Conservation (phyloP, 2,329 filamentous ascomycete genomes). For the Aplosporella prunicola region DNA sequence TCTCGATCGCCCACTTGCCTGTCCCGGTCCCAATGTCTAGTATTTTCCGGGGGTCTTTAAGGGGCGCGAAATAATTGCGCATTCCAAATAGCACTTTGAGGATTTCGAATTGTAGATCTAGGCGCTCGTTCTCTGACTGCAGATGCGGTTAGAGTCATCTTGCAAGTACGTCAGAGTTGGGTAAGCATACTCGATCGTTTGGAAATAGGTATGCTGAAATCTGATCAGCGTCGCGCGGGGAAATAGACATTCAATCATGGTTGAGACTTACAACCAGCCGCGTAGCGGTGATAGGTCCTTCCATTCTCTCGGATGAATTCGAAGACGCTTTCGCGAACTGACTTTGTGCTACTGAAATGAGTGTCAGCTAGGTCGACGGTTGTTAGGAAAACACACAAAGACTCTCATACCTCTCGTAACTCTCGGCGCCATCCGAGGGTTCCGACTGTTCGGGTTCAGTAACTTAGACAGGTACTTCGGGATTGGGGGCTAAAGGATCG, state of each 20-base stretch:
- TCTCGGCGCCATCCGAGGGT: slow-evolving; percentile 3
- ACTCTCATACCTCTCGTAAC: slow-evolving; percentile 1
- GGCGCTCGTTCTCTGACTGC: slow-evolving; percentile 29
- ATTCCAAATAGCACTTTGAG: slow-evolving; percentile 27
- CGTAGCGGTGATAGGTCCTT: slow-evolving; percentile 31
- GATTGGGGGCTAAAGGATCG: no score
- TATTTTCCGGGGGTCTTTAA: slow-evolving; percentile 27
- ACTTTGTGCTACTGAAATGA: slow-evolving; percentile 19
- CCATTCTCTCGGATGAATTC: slow-evolving; percentile 32
- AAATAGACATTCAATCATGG: slow-evolving; percentile 26
- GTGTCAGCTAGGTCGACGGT: no score
- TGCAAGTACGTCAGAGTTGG: background rate
- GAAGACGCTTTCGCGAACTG: slow-evolving; percentile 30
- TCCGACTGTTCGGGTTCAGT: slow-evolving; percentile 1
- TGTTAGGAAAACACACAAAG: no score
- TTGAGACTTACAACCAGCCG: slow-evolving; percentile 27
- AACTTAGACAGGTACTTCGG: no score
- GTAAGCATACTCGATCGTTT: slow-evolving; percentile 26
- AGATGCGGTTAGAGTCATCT: no score
- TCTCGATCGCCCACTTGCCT: slow-evolving; percentile 33
- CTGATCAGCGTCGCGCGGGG: no score
- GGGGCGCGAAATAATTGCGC: slow-evolving; percentile 29
- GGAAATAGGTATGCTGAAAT: slow-evolving; percentile 30
- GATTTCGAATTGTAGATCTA: slow-evolving; percentile 31
- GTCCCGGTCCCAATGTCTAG: slow-evolving; percentile 35